These are phyloP conservation scores for Wickerhamomyces sp. DNA, from an alignment of 1,139 yeast genomes.

Conservation along the genomic window DNA sequence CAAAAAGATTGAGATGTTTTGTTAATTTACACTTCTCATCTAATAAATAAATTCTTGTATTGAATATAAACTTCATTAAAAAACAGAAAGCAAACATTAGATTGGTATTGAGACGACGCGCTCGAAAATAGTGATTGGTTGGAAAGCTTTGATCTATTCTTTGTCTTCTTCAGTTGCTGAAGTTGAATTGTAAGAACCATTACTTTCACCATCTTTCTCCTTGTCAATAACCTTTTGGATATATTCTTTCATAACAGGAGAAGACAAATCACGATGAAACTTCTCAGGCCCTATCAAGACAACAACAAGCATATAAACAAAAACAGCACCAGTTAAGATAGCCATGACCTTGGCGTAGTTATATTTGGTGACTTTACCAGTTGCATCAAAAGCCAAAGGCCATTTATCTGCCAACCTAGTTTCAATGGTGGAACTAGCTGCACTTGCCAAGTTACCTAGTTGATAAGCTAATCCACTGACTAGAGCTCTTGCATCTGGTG, in stretches of 20 bases:
- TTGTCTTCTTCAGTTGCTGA: background rate
- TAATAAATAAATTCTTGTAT: too few species aligned
- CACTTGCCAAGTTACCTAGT: slow-evolving; percentile 53
- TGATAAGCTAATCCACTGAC: slow-evolving; percentile 51
- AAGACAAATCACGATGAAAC: slow-evolving; percentile 25
- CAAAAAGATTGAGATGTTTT: slow-evolving; percentile 10
- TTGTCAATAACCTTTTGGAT: slow-evolving; percentile 18
- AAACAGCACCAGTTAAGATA: slow-evolving; percentile 50
- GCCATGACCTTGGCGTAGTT: slow-evolving; percentile 46
- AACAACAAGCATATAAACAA: slow-evolving; percentile 37
- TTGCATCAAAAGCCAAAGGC: slow-evolving; percentile 22
- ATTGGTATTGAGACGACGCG: background rate
- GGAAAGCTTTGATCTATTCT: background rate
- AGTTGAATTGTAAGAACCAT: background rate
- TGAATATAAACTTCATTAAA: too few species aligned
- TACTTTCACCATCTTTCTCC: slow-evolving; percentile 10
- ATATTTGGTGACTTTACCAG: slow-evolving; percentile 20
- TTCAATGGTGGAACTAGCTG: slow-evolving; percentile 55
- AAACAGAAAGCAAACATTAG: too few species aligned
- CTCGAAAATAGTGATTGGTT: background rate
- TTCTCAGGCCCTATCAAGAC: slow-evolving; percentile 48
- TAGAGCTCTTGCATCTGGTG: slow-evolving; percentile 48
- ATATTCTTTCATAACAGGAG: slow-evolving; percentile 25
- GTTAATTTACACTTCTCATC: too few species aligned
- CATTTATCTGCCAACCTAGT: slow-evolving; percentile 28